phyloP scores from a whole-genome alignment of 257 asterid genomes.

The Scutellaria galericulata region DNA sequence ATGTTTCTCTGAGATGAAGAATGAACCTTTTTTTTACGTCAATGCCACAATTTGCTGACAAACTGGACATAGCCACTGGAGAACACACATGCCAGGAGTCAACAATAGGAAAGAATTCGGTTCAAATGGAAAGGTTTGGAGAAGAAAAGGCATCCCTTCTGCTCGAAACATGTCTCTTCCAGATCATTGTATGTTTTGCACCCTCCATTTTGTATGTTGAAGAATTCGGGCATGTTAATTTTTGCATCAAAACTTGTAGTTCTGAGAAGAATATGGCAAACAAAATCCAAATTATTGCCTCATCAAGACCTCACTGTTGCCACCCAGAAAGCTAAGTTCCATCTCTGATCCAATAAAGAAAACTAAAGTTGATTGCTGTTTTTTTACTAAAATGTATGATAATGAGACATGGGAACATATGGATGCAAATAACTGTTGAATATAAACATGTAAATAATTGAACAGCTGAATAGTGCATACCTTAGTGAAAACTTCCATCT shows the following conservation, averaged over 20 bases:
- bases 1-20: background rate
- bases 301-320: conserved; percentile 11
- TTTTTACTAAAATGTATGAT: background rate
- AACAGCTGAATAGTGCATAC: conserved; percentile 31
- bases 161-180: conserved; percentile 4
- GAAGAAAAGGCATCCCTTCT: conserved; percentile 3
- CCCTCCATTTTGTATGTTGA: background rate
- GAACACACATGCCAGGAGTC: background rate
- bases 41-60: conserved; percentile 14
- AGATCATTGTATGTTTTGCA: background rate
- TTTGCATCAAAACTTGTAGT: conserved; percentile 10
- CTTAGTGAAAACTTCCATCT: conserved; percentile 31
- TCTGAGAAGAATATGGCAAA: conserved; percentile 21
- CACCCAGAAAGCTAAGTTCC: conserved; percentile 19
- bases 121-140: conserved; percentile 7
- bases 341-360: conserved; percentile 1
- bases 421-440: background rate
- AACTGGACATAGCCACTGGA: background rate
- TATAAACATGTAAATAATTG: background rate
- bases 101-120: background rate
- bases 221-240: conserved; percentile 18
- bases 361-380: background rate
- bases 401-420: background rate
- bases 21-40: background rate
- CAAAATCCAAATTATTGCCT: conserved; percentile 22